Evolutionary conservation across 1,284 basidiomycete species (phyloP), one percentile per base, ranked within the genome.

Genomic region (Stygiomarasmius scandens): DNA sequence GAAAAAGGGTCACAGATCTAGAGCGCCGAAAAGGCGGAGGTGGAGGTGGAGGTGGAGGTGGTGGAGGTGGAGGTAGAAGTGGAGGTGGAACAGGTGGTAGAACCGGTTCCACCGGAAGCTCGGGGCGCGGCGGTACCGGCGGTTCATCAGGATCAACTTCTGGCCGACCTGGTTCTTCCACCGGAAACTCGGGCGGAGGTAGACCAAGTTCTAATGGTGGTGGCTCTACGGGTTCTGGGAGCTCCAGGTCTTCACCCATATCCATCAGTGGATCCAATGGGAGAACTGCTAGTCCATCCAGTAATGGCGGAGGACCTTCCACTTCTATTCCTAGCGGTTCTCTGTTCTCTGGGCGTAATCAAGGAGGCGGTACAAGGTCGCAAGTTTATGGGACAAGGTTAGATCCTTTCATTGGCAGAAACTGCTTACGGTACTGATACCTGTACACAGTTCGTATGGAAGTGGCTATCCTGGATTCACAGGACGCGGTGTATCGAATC

Each of bases 381-480:
- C 59, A 76, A 41, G 66, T 77, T 4, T 75, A 66, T 58, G 76
- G 76, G 8, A 68, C 66, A 1, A 63, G 62, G 75, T 73, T 46
- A 19, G 70, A n/a, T n/a, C n/a, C n/a, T n/a, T n/a, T n/a, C n/a
- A n/a, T n/a, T n/a, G n/a, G n/a, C n/a, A n/a, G n/a, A n/a, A n/a
- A n/a, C 45, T 11, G 23, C 12, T 55, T 47, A 3, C 29, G 14
- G 20, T 10, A 27, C 14, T 51, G 36, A 52, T 38, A 32, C 41
- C 16, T 14, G 50, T 52, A n/a, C n/a, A 23, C 52, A 85, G 83
- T 34, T 67, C 68, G 22, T 86, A 83, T 63, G 84, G 84, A n/a
- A 85, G 83, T 61, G 84, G 84, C 1, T 86, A 85, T 69, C 83
- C 83, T 49, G 77, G 77, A 3, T 41, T 71, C 1, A 16, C 69